Evolutionary conservation across 257 asterid genomes (phyloP).

Genomic region (Hygrophila difformis): DNA sequence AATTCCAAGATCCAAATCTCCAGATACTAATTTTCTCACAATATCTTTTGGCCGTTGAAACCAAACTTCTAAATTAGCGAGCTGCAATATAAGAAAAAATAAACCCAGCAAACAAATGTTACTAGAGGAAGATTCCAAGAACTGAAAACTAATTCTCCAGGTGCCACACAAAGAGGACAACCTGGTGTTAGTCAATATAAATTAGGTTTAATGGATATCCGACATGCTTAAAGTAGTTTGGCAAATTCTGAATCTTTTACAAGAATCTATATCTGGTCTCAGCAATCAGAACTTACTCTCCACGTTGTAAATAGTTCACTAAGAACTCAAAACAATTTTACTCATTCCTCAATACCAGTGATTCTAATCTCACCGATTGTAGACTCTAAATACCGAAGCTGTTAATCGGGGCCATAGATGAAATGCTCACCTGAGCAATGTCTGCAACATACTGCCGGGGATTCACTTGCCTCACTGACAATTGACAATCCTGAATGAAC

Average conservation of each 20-base stretch:
- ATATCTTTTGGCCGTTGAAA: slow-evolving; percentile 96
- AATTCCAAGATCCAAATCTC: slow-evolving; percentile 96
- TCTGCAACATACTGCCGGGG: slow-evolving; percentile 95
- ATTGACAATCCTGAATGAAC: slow-evolving; percentile 73
- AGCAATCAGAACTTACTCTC: background rate
- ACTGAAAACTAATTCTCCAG: too few species aligned
- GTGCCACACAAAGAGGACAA: too few species aligned
- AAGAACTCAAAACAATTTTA: too few species aligned
- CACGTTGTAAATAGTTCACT: too few species aligned
- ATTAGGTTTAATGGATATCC: background rate
- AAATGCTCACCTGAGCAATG: slow-evolving; percentile 70
- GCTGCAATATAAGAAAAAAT: slow-evolving; percentile 58
- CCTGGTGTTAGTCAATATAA: too few species aligned
- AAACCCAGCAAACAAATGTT: too few species aligned
- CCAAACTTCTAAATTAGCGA: slow-evolving; percentile 86
- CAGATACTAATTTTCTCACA: slow-evolving; percentile 82
- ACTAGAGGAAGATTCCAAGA: background rate
- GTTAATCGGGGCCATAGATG: too few species aligned
- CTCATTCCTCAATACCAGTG: too few species aligned
- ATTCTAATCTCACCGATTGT: background rate
- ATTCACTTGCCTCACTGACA: slow-evolving; percentile 95
- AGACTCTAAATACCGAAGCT: too few species aligned
- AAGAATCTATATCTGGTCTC: background rate
- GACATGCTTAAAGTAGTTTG: background rate
- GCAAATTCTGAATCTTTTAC: background rate